phyloP scores from a whole-genome alignment of 2,329 filamentous ascomycete genomes.

The Colletotrichum navitas region DNA sequence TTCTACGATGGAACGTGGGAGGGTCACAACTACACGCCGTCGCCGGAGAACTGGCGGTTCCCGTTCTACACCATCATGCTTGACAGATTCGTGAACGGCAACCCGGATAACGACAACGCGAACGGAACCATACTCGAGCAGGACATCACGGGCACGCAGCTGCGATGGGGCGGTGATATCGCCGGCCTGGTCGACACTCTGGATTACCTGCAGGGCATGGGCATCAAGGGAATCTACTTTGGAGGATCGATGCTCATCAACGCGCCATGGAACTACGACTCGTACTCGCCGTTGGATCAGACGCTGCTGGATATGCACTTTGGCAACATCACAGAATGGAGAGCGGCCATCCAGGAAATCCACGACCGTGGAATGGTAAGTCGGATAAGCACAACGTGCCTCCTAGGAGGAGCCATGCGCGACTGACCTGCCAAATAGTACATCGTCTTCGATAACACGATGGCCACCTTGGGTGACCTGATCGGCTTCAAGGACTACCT shows the following conservation, averaged over 20 bases:
- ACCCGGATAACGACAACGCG: slow-evolving; percentile 72
- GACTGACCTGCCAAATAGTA: slow-evolving; percentile 71
- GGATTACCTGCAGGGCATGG: slow-evolving; percentile 75
- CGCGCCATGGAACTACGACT: slow-evolving; percentile 72
- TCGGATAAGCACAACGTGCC: slow-evolving; percentile 53
- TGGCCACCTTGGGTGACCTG: slow-evolving; percentile 74
- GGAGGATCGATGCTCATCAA: slow-evolving; percentile 74
- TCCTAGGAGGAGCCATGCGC: slow-evolving; percentile 48
- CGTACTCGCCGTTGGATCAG: slow-evolving; percentile 70
- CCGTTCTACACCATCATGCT: slow-evolving; percentile 75
- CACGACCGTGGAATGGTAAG: slow-evolving; percentile 66
- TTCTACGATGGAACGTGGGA: slow-evolving; percentile 70
- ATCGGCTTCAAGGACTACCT: slow-evolving; percentile 72
- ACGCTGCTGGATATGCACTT: slow-evolving; percentile 75
- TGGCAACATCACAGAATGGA: slow-evolving; percentile 70
- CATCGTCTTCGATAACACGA: slow-evolving; percentile 74
- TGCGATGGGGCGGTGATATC: slow-evolving; percentile 74
- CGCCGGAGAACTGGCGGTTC: slow-evolving; percentile 73
- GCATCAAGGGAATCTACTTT: slow-evolving; percentile 72
- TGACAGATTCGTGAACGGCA: slow-evolving; percentile 74
- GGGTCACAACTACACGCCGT: slow-evolving; percentile 63
- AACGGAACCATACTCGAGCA: slow-evolving; percentile 73
- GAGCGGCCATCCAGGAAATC: slow-evolving; percentile 68
- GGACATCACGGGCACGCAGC: slow-evolving; percentile 70
- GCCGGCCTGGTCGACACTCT: slow-evolving; percentile 70